Evolutionary conservation across 495 filamentous ascomycete species (phyloP).

Genomic region (Platismatia glauca): DNA sequence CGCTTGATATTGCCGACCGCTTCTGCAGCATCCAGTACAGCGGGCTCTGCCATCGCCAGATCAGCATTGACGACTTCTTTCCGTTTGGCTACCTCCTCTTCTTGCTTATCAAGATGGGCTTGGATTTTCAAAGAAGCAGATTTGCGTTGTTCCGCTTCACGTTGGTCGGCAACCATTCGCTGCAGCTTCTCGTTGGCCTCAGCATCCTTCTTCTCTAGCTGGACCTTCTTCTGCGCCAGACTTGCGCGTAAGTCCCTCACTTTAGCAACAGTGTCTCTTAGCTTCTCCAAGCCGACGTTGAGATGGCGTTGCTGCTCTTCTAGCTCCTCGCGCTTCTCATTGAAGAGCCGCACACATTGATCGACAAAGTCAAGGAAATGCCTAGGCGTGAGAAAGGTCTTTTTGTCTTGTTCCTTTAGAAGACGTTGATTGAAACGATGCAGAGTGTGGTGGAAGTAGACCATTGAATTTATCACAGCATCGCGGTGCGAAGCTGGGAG

Average conservation of each 20-base stretch:
- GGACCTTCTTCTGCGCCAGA: slow-evolving; percentile 84
- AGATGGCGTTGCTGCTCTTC: slow-evolving; percentile 98
- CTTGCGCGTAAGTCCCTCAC: slow-evolving; percentile 83
- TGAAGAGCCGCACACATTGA: slow-evolving; percentile 94
- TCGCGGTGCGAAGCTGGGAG: slow-evolving; percentile 86
- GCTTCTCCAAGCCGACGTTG: slow-evolving; percentile 93
- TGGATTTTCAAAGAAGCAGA: slow-evolving; percentile 81
- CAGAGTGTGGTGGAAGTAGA: slow-evolving; percentile 93
- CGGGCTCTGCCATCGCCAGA: slow-evolving; percentile 84
- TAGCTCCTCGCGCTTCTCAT: slow-evolving; percentile 95
- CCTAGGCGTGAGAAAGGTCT: slow-evolving; percentile 86
- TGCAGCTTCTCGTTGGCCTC: slow-evolving; percentile 97
- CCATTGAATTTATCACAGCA: slow-evolving; percentile 92
- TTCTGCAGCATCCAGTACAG: slow-evolving; percentile 83
- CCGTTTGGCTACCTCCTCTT: slow-evolving; percentile 75
- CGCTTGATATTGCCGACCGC: slow-evolving; percentile 97
- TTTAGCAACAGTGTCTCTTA: slow-evolving; percentile 97
- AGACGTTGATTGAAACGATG: slow-evolving; percentile 82
- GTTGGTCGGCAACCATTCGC: slow-evolving; percentile 92
- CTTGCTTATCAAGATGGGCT: slow-evolving; percentile 74
- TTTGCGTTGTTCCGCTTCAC: slow-evolving; percentile 88
- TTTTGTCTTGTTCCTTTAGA: slow-evolving; percentile 79
- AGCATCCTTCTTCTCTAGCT: slow-evolving; percentile 85
- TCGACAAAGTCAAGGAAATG: slow-evolving; percentile 98
- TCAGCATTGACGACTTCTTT: slow-evolving; percentile 80